phyloP scores from a whole-genome alignment of 768 basidiomycete species.

The Lactarius indigo region DNA sequence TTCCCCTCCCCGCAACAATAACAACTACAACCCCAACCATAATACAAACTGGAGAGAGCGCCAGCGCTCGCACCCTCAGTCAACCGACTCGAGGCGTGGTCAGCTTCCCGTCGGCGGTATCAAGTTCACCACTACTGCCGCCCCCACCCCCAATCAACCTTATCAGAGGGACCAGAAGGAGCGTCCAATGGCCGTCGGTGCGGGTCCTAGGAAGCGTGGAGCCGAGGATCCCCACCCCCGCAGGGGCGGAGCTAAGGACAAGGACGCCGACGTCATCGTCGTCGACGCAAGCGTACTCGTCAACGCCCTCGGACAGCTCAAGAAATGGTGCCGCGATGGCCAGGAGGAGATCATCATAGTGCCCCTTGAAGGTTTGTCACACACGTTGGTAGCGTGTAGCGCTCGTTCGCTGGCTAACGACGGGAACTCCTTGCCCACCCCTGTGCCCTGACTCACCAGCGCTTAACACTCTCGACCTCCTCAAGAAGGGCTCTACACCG shows the following conservation, averaged over 20 bases:
- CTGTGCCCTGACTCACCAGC: constrained; percentile 43
- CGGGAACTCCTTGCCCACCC: background rate
- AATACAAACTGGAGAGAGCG: constrained; percentile 21
- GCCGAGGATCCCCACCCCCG: background rate
- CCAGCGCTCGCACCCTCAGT: constrained; percentile 15
- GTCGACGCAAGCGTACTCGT: constrained; percentile 82
- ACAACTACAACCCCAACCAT: constrained; percentile 25
- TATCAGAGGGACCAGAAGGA: constrained; percentile 11
- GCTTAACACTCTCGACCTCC: constrained; percentile 84
- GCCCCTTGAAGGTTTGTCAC: constrained; percentile 77
- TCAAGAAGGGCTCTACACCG: constrained; percentile 83
- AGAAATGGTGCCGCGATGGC: constrained; percentile 76
- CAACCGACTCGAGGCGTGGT: constrained; percentile 29
- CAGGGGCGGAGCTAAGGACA: constrained; percentile 26
- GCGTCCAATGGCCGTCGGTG: background rate
- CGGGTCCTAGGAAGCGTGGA: constrained; percentile 7
- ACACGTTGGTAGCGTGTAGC: background rate
- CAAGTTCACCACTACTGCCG: constrained; percentile 7
- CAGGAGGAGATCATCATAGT: constrained; percentile 76
- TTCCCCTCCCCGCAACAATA: constrained; percentile 35
- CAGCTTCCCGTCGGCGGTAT: constrained; percentile 19
- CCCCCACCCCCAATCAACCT: background rate
- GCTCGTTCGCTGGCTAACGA: background rate
- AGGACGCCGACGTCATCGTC: constrained; percentile 72
- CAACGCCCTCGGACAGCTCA: constrained; percentile 72